A percentile compares a stretch with the other conserved stretches of the same genome.
These are phyloP conservation scores for Fusarium beomiforme DNA, from an alignment of 2,329 filamentous ascomycete species.

Conservation along the genomic window DNA sequence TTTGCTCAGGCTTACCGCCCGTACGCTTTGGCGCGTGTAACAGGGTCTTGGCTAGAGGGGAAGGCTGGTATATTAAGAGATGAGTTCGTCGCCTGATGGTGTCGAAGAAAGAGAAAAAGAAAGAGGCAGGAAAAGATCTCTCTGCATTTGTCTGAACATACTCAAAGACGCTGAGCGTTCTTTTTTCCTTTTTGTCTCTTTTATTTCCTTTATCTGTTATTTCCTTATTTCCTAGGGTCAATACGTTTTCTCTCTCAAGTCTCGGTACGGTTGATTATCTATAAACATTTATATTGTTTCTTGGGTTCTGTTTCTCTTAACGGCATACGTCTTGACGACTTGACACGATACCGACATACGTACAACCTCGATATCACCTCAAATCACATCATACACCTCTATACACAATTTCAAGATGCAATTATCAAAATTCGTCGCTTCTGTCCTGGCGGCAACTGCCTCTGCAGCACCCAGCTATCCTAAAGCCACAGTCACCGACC, in stretches of 20 bases:
- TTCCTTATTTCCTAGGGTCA: conserved; percentile 40
- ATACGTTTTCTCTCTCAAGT: conserved; percentile 7
- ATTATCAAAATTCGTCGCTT: conserved; percentile 57
- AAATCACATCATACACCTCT: neutral
- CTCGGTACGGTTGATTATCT: conserved; percentile 18
- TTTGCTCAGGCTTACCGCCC: conserved; percentile 24
- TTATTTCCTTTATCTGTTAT: conserved; percentile 37
- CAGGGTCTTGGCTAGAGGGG: conserved; percentile 2
- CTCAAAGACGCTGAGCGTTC: conserved; percentile 34
- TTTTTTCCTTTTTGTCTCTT: conserved; percentile 26
- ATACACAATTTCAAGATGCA: conserved; percentile 57
- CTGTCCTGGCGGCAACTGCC: conserved; percentile 57
- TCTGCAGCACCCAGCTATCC: conserved; percentile 58
- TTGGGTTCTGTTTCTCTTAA: conserved; percentile 27
- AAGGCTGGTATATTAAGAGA: conserved; percentile 44
- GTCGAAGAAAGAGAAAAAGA: conserved; percentile 18
- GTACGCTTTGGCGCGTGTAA: conserved; percentile 17
- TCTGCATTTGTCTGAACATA: conserved; percentile 29
- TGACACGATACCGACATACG: conserved; percentile 19
- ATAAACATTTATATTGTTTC: conserved; percentile 17
- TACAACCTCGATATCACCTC: conserved; percentile 5
- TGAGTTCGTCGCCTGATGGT: conserved; percentile 17
- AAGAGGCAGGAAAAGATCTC: conserved; percentile 33
- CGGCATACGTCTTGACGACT: conserved; percentile 23
- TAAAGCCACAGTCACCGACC: conserved; percentile 49